A percentile compares a stretch with the other conserved stretches of the same genome.
phyloP scores from a whole-genome alignment of 2,329 filamentous ascomycete species.

The Xylaria sp. region DNA sequence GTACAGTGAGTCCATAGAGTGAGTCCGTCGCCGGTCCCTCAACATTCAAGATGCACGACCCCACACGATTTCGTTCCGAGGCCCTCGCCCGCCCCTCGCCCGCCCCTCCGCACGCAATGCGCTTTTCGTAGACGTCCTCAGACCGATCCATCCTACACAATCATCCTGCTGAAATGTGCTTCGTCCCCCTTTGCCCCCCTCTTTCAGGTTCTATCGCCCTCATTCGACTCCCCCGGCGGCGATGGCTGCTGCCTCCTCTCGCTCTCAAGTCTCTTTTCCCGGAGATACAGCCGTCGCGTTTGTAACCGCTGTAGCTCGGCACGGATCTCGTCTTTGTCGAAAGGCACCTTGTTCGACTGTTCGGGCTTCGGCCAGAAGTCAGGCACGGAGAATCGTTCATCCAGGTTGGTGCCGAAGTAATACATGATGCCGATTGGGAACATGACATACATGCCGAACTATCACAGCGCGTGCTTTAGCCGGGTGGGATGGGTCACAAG shows the following conservation, averaged over 20 bases:
- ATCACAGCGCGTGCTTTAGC: conserved; percentile 6
- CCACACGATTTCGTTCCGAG: not conserved
- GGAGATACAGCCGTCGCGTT: conserved; percentile 68
- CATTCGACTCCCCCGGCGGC: conserved; percentile 20
- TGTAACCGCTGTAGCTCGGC: conserved; percentile 76
- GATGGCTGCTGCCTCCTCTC: conserved; percentile 38
- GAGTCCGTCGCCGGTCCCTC: not conserved
- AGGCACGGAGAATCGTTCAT: conserved; percentile 83
- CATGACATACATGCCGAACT: conserved; percentile 99
- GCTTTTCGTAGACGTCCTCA: not conserved
- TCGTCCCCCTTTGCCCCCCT: too few species aligned
- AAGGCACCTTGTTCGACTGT: conserved; percentile 75
- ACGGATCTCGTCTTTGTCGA: conserved; percentile 79
- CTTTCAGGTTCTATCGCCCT: conserved; percentile 22
- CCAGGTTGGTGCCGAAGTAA: conserved; percentile 98
- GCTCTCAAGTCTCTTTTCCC: conserved; percentile 62
- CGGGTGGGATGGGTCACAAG: not conserved
- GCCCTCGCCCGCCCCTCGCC: conserved; percentile 6
- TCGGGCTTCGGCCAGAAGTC: conserved; percentile 91
- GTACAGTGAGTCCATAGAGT: conserved; percentile 14
- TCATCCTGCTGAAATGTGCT: not conserved
- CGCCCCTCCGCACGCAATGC: conserved; percentile 3
- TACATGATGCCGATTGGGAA: conserved; percentile 99
- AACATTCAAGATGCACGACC: conserved; percentile 1
- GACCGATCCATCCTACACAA: not conserved